Percentiles rank a stretch among this genome's conserved stretches.
These are phyloP conservation scores for Saccharomycopsis guyanensis DNA, from an alignment of 805 yeast species.

Conservation along the genomic window DNA sequence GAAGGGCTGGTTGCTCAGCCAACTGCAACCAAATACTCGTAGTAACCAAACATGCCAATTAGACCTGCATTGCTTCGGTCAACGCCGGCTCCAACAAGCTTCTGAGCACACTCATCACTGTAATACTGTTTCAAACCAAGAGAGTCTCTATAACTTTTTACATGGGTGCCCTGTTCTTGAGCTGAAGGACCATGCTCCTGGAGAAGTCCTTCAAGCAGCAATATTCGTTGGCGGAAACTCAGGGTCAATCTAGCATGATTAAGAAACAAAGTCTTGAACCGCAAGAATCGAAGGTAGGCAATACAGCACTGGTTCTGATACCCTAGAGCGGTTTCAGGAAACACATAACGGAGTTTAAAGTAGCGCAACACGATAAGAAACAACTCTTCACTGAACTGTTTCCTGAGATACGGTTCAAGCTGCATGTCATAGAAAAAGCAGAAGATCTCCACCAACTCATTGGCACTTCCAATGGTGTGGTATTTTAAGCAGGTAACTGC, in stretches of 20 bases:
- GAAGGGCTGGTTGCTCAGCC: no score
- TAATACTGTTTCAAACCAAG: background rate
- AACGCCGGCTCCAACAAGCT: background rate
- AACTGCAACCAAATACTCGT: conserved; percentile 7
- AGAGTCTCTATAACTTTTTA: no score
- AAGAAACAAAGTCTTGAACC: no score
- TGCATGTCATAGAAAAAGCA: conserved; percentile 11
- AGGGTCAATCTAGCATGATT: background rate
- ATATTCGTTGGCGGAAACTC: background rate
- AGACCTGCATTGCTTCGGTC: background rate
- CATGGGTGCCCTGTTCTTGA: background rate
- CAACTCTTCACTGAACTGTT: conserved; percentile 4
- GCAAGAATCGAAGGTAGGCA: conserved; percentile 3
- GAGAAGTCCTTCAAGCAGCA: background rate
- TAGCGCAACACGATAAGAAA: conserved; percentile 1
- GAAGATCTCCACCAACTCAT: conserved; percentile 7
- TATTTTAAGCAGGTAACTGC: conserved; percentile 2
- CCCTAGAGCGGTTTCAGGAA: background rate
- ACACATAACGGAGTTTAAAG: conserved; percentile 7
- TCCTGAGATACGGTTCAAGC: background rate
- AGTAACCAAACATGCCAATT: conserved; percentile 4
- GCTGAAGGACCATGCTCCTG: background rate
- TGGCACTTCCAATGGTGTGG: background rate
- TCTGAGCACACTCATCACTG: background rate
- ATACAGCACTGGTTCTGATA: conserved; percentile 10